phyloP scores from a whole-genome alignment of 129 eudicot species.

The Artemisia argyi region DNA sequence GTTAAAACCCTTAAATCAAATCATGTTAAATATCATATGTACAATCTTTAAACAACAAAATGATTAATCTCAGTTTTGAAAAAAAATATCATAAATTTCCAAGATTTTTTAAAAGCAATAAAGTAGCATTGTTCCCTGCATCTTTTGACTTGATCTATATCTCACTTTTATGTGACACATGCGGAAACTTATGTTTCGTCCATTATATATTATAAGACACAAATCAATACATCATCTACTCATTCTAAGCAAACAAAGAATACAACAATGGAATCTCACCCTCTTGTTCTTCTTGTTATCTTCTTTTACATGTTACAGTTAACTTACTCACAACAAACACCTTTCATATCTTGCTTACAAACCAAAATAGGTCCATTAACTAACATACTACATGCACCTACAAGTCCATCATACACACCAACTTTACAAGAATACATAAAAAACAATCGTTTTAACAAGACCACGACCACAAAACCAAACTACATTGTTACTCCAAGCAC shows the following conservation, averaged over 20 bases:
- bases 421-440: constrained; percentile 15
- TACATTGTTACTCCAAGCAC: neutral
- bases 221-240: neutral
- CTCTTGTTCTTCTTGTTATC: neutral
- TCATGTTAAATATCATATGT: too few relatives aligned
- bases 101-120: too few relatives aligned
- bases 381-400: neutral
- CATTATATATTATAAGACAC: too few relatives aligned
- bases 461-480: constrained; percentile 16
- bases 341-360: constrained; percentile 19
- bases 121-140: too few relatives aligned
- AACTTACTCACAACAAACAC: constrained; percentile 5
- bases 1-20: too few relatives aligned
- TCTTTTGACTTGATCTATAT: too few relatives aligned
- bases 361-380: constrained; percentile 12
- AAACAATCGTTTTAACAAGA: constrained; percentile 25
- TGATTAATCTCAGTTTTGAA: too few relatives aligned
- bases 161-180: too few relatives aligned
- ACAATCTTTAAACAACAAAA: too few relatives aligned
- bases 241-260: constrained; percentile 15
- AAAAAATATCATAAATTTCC: too few relatives aligned
- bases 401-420: constrained; percentile 1
- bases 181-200: too few relatives aligned
- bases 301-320: neutral
- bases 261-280: constrained; percentile 6